Conservation (phyloP, 2,329 filamentous ascomycete genomes). For the Colletotrichum noveboracense region DNA sequence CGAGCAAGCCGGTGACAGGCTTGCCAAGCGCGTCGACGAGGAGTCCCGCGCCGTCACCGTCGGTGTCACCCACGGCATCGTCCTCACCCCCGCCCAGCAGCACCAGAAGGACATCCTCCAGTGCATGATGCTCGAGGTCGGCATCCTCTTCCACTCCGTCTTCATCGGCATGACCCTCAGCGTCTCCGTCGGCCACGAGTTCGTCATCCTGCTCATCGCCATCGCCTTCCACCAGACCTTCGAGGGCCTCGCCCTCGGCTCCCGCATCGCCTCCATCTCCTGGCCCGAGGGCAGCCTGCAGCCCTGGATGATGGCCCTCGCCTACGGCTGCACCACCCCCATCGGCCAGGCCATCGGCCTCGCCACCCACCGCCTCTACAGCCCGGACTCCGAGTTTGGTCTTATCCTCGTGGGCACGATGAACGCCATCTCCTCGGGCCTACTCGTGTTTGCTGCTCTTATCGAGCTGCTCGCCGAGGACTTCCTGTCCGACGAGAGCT, state of each 20-base stretch:
- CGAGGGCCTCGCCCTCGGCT: slow-evolving; percentile 66
- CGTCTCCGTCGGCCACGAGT: slow-evolving; percentile 76
- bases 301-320: slow-evolving; percentile 62
- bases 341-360: slow-evolving; percentile 77
- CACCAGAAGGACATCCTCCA: slow-evolving; percentile 72
- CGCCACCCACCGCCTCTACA: slow-evolving; percentile 72
- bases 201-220: slow-evolving; percentile 79
- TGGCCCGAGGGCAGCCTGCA: slow-evolving; percentile 46
- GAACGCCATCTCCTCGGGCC: slow-evolving; percentile 74
- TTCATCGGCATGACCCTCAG: slow-evolving; percentile 87
- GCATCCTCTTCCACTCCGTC: slow-evolving; percentile 79
- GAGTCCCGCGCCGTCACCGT: neutral
- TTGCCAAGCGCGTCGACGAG: slow-evolving; percentile 27
- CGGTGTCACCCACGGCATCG: slow-evolving; percentile 15
- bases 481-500: slow-evolving; percentile 70
- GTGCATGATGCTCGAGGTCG: slow-evolving; percentile 79
- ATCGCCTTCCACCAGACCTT: slow-evolving; percentile 75
- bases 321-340: slow-evolving; percentile 68
- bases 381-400: slow-evolving; percentile 68
- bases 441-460: slow-evolving; percentile 74
- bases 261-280: slow-evolving; percentile 64
- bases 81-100: slow-evolving; percentile 57
- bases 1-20: neutral
- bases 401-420: slow-evolving; percentile 76
- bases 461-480: slow-evolving; percentile 77